phyloP scores from a whole-genome alignment of 2,329 filamentous ascomycete genomes.

The Aspergillus felis region DNA sequence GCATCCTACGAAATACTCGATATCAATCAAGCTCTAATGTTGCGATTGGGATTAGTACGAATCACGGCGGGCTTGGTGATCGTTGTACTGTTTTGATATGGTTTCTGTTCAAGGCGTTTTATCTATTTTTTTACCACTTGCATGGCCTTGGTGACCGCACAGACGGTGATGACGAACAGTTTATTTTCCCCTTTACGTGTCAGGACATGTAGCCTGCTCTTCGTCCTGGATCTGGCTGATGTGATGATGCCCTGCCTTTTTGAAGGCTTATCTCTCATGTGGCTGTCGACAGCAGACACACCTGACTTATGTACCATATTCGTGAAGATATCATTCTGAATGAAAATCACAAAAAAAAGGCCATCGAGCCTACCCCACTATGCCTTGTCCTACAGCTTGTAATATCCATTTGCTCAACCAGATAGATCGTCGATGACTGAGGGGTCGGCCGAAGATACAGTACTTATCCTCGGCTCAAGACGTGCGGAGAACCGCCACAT shows the following conservation, averaged over 20 bases:
- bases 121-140: slow-evolving; percentile 12
- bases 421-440: background rate
- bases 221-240: background rate
- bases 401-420: background rate
- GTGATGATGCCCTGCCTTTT: background rate
- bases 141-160: slow-evolving; percentile 15
- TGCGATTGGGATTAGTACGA: slow-evolving; percentile 19
- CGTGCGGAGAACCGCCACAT: background rate
- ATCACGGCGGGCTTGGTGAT: slow-evolving; percentile 16
- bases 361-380: background rate
- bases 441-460: background rate
- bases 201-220: background rate
- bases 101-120: slow-evolving; percentile 16
- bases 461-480: background rate
- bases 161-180: slow-evolving; percentile 13
- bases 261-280: background rate
- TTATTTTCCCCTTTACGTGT: slow-evolving; percentile 1
- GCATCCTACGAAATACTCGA: slow-evolving; percentile 23
- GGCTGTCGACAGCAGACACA: background rate
- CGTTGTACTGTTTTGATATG: slow-evolving; percentile 9
- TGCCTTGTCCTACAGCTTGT: background rate
- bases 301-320: background rate
- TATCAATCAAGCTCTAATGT: slow-evolving; percentile 18
- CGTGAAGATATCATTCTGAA: background rate
- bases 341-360: background rate